Conservation (phyloP, 345 rosid genomes). For the Pistacia integerrima region DNA sequence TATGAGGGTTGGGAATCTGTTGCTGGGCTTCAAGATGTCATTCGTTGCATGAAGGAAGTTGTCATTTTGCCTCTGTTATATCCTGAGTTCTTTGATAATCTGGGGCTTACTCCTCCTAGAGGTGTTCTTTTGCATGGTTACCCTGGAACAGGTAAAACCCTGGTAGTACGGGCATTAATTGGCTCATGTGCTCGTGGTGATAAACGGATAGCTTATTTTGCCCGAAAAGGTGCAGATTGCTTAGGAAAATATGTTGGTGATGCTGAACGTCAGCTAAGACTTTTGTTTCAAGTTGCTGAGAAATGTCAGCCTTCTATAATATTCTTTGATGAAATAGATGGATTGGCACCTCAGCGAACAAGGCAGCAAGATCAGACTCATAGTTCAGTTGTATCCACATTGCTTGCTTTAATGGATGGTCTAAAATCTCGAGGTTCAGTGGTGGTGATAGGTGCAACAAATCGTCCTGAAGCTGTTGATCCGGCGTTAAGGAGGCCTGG, state of each 20-base stretch:
- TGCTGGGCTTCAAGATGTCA: slow-evolving; percentile 95
- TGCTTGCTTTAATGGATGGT: slow-evolving; percentile 95
- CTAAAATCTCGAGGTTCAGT: slow-evolving; percentile 96
- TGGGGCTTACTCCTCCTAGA: slow-evolving; percentile 93
- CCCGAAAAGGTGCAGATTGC: slow-evolving; percentile 99
- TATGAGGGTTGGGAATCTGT: slow-evolving; percentile 98
- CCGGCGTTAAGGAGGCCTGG: slow-evolving; percentile 99
- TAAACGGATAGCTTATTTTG: slow-evolving; percentile 92
- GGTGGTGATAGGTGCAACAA: slow-evolving; percentile 98
- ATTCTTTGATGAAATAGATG: slow-evolving; percentile 98
- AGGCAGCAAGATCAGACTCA: slow-evolving; percentile 99
- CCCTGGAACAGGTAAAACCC: slow-evolving; percentile 99
- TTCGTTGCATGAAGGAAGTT: slow-evolving; percentile 94
- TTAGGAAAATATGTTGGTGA: slow-evolving; percentile 99
- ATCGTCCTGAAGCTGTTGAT: slow-evolving; percentile 97
- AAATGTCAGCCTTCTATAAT: slow-evolving; percentile 94
- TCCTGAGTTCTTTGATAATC: slow-evolving; percentile 90
- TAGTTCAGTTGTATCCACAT: slow-evolving; percentile 96
- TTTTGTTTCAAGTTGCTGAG: slow-evolving; percentile 99
- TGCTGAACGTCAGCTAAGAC: slow-evolving; percentile 98
- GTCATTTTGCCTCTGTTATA: slow-evolving; percentile 90
- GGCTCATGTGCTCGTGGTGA: slow-evolving; percentile 96
- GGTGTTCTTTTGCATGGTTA: slow-evolving; percentile 98
- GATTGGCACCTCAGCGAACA: slow-evolving; percentile 87
- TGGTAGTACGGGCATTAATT: slow-evolving; percentile 90